Conservation (phyloP, 2,329 filamentous ascomycete species). For the Leptodontidium sp. region DNA sequence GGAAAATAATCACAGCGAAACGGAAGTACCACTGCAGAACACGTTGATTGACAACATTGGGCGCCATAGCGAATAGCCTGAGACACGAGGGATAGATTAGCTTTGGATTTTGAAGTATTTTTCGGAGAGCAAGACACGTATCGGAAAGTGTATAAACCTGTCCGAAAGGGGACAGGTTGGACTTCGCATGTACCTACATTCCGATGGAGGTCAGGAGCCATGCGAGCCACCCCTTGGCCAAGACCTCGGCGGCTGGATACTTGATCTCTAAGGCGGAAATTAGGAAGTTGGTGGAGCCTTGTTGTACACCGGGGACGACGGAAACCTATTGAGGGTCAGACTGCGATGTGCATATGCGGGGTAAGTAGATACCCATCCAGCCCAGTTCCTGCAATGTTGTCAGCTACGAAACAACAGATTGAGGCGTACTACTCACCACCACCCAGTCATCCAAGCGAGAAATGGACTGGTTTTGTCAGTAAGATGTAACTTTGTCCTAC, state of each 20-base stretch:
- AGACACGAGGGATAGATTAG: too few species aligned
- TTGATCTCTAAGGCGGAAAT: conserved; percentile 50
- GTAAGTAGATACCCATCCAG: conserved; percentile 31
- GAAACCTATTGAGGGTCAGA: conserved; percentile 32
- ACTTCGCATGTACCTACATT: conserved; percentile 33
- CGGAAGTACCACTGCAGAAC: conserved; percentile 50
- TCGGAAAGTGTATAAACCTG: too few species aligned
- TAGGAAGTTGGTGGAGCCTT: conserved; percentile 52
- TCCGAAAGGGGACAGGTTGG: too few species aligned
- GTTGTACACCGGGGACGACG: conserved; percentile 51
- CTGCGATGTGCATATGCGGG: not conserved
- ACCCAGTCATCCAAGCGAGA: conserved; percentile 52
- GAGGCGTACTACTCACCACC: conserved; percentile 42
- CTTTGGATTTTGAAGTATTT: too few species aligned
- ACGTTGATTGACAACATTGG: conserved; percentile 48
- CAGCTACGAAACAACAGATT: not conserved
- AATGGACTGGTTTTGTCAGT: conserved; percentile 42
- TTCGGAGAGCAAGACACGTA: too few species aligned
- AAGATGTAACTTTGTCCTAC: conserved; percentile 14
- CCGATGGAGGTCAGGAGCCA: conserved; percentile 50
- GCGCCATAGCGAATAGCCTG: conserved; percentile 47
- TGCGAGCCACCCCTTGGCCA: conserved; percentile 50
- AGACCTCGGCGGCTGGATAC: conserved; percentile 47
- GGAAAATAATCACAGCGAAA: conserved; percentile 50
- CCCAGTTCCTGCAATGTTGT: conserved; percentile 45